Evolutionary conservation across 129 eudicot species (phyloP).

Genomic region (Arctium minus): DNA sequence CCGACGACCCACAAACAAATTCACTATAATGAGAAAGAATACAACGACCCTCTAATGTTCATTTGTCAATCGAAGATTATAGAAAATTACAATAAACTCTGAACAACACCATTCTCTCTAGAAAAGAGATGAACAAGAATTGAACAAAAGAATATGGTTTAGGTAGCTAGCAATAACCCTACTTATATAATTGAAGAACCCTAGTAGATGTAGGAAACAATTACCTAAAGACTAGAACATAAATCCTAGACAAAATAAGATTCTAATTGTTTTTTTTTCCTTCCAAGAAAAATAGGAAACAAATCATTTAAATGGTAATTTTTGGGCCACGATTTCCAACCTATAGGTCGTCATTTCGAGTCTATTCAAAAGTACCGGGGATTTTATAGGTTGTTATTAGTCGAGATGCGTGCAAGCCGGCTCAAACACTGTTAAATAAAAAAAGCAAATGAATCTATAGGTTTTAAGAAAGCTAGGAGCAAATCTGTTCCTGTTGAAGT

Average conservation of each 20-base stretch:
- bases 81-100: too few relatives aligned
- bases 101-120: too few relatives aligned
- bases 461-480: neutral
- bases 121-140: neutral
- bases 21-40: too few relatives aligned
- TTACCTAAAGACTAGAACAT: neutral
- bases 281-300: neutral
- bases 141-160: neutral
- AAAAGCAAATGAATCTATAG: neutral
- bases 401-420: neutral
- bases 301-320: neutral
- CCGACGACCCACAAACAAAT: too few relatives aligned
- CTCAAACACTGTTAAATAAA: neutral
- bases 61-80: too few relatives aligned
- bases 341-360: too few relatives aligned
- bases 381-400: neutral
- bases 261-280: too few relatives aligned
- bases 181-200: neutral
- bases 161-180: neutral
- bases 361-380: neutral
- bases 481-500: slow-evolving; percentile 26
- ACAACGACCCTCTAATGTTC: neutral
- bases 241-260: neutral
- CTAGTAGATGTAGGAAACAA: neutral
- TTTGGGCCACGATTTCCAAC: neutral